Percentiles rank a stretch among this genome's conserved stretches.
These are phyloP conservation scores for Cutaneotrichosporon sp. DNA, from an alignment of 1,284 basidiomycete species.

Conservation along the genomic window DNA sequence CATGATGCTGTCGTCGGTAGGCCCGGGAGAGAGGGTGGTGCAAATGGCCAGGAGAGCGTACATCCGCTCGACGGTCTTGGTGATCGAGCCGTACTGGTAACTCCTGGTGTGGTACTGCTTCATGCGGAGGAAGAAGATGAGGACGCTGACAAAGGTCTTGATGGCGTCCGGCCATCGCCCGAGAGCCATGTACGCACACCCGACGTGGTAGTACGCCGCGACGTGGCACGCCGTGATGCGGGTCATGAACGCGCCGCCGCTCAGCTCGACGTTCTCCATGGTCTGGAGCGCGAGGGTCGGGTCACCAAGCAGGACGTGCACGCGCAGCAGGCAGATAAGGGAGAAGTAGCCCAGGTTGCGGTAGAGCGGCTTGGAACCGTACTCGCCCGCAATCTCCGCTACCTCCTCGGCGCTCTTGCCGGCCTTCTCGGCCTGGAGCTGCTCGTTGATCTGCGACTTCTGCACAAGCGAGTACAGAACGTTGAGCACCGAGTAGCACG, in stretches of 20 bases:
- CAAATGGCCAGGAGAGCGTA: constrained; percentile 92
- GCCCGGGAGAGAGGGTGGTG: constrained; percentile 81
- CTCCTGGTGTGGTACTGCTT: constrained; percentile 91
- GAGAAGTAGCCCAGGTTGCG: constrained; percentile 97
- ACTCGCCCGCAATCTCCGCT: constrained; percentile 82
- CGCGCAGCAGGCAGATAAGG: constrained; percentile 87
- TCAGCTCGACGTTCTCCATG: constrained; percentile 87
- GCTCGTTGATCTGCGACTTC: constrained; percentile 92
- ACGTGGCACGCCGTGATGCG: constrained; percentile 93
- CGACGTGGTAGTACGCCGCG: constrained; percentile 77
- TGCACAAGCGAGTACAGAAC: constrained; percentile 97
- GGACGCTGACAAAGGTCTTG: constrained; percentile 82
- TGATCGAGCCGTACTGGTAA: constrained; percentile 98
- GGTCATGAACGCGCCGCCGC: constrained; percentile 72
- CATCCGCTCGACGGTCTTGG: constrained; percentile 96
- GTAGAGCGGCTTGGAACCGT: constrained; percentile 83
- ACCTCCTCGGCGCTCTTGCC: constrained; percentile 78
- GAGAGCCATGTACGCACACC: constrained; percentile 93
- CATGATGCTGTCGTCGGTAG: constrained; percentile 90
- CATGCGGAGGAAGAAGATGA: constrained; percentile 90
- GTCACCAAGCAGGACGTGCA: constrained; percentile 93
- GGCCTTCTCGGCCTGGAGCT: constrained; percentile 73
- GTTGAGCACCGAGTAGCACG: constrained; percentile 94
- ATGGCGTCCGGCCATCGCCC: constrained; percentile 92
- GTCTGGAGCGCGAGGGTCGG: constrained; percentile 86